Percentiles rank a stretch among this genome's conserved stretches.
Evolutionary conservation across 768 basidiomycete genomes (phyloP).

Genomic region (Piloderma croceum): DNA sequence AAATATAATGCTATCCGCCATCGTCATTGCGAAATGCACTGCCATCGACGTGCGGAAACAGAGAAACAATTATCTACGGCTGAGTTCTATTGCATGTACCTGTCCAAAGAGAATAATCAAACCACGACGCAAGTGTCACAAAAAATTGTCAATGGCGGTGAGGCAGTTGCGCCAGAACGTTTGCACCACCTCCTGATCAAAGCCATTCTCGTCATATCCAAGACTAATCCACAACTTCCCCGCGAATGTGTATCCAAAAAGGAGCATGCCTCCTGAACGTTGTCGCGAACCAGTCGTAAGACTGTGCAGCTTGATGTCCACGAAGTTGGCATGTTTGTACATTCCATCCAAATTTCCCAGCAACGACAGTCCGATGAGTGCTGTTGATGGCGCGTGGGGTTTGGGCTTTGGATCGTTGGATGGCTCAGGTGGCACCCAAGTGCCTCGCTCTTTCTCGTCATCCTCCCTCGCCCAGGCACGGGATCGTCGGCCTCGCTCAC

Average conservation of each 20-base stretch:
- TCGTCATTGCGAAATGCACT: too few species aligned
- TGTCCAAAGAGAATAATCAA: not conserved
- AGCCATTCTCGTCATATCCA: constrained; percentile 76
- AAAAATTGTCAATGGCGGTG: constrained; percentile 50
- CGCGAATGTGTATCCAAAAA: constrained; percentile 77
- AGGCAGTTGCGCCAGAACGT: constrained; percentile 62
- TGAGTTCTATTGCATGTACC: too few species aligned
- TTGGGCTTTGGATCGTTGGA: constrained; percentile 19
- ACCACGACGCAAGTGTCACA: constrained; percentile 25
- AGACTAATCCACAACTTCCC: constrained; percentile 76
- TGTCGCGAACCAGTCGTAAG: constrained; percentile 85
- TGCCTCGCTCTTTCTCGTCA: constrained; percentile 51
- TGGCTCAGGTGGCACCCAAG: constrained; percentile 29
- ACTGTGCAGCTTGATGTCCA: constrained; percentile 56
- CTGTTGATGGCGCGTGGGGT: constrained; percentile 45
- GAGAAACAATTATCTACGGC: too few species aligned
- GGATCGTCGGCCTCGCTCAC: constrained; percentile 53
- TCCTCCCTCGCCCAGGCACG: constrained; percentile 71
- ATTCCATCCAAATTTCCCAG: constrained; percentile 82
- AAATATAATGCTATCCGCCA: too few species aligned
- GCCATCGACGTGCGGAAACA: too few species aligned
- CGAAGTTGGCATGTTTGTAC: constrained; percentile 63
- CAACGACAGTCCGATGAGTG: constrained; percentile 73
- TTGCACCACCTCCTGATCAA: constrained; percentile 54
- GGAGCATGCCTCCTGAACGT: constrained; percentile 66